Evolutionary conservation across 2,329 filamentous ascomycete genomes (phyloP), one percentile per base, ranked within the genome.

Genomic region (Penicillium griseofulvum): DNA sequence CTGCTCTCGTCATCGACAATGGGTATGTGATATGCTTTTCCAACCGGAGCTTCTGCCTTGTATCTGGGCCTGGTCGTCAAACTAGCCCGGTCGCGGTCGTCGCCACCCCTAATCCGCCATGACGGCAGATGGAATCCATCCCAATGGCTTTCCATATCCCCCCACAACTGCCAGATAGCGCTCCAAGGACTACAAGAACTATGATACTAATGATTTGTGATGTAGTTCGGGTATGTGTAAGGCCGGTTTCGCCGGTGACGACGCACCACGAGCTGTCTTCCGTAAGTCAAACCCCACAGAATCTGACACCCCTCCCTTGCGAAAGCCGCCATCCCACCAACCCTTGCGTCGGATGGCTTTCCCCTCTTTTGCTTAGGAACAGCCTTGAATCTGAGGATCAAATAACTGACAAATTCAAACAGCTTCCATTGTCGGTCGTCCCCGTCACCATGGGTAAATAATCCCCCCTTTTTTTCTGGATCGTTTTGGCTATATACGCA

Each of bases 1-100:
- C 94, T 81, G 94, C 94, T 81, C 92, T 99, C 90, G 94, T 99
- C 82, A 97, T 99, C 84, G 94, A 99, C 92, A 99, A 99, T 97
- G 94, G 94, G 94, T 99, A 93, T 90, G 92, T 83, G 81, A 73
- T 67, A 67, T 58, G 42, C 49, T 60, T 60, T 55, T 56, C 44
- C 52, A 52, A 58, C 64, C 58, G 46, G 46, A 41, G 49, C 36
- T 58, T 37, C 66, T 71, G 53, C 31, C 52, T 45, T 65, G 69
- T 67, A 69, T 74, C 48, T 51, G 49, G 59, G 41, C 44, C 29
- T 48, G 47, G 58, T 54, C 55, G 46, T 33, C 49, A 58, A 49
- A 49, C 24, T 36, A 45, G n/a, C 37, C 36, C 63, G 63, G 63
- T 65, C 63, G 63, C 63, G 61, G 59, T 60, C 43, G 52, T 59